phyloP scores from a whole-genome alignment of 139 green algal genomes.

The Picochlorum sp. region DNA sequence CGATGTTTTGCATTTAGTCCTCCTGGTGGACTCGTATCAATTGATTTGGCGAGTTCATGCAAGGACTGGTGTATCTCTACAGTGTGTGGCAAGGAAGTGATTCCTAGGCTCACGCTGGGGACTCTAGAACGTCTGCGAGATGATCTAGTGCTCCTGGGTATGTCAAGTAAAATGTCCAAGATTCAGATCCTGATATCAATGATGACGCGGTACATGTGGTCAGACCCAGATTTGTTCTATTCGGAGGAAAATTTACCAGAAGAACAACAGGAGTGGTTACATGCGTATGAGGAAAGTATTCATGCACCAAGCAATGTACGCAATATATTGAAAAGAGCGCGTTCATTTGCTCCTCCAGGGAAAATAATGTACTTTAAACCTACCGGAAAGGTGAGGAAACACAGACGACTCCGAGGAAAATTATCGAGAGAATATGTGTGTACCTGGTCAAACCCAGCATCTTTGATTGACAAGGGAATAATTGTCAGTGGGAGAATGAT shows the following conservation, averaged over 20 bases:
- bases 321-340: not conserved
- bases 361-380: constrained; percentile 19
- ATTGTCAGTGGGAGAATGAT: constrained; percentile 43
- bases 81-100: constrained; percentile 49
- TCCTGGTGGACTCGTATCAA: constrained; percentile 34
- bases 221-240: constrained; percentile 42
- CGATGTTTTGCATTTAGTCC: constrained; percentile 52
- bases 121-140: constrained; percentile 38
- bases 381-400: constrained; percentile 5
- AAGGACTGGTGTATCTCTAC: constrained; percentile 34
- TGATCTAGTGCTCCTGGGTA: constrained; percentile 37
- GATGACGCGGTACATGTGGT: constrained; percentile 26
- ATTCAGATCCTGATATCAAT: constrained; percentile 21
- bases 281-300: not conserved
- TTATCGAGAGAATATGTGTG: constrained; percentile 18
- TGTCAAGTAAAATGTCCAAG: constrained; percentile 41
- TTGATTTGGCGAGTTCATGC: constrained; percentile 11
- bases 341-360: constrained; percentile 11
- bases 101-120: constrained; percentile 48
- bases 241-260: not conserved
- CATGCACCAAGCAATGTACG: not conserved
- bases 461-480: constrained; percentile 34
- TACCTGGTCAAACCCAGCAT: constrained; percentile 17
- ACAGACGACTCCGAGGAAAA: not conserved
- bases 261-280: constrained; percentile 6